phyloP scores from a whole-genome alignment of 495 filamentous ascomycete genomes.

The Oidiodendron maius region DNA sequence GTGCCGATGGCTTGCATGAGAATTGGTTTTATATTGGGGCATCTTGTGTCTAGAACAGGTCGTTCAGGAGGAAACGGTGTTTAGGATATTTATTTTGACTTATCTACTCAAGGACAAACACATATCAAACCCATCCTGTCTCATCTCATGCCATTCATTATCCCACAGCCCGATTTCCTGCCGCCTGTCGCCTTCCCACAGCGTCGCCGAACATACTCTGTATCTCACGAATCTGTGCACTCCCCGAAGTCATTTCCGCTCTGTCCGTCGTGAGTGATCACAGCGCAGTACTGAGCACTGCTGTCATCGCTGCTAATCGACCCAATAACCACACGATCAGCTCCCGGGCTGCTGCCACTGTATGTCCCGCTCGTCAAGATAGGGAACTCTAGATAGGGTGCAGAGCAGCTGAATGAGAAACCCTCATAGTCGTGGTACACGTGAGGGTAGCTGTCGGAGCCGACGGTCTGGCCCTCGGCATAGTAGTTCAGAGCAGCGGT shows the following conservation, averaged over 20 bases:
- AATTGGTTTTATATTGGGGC: too few relatives aligned
- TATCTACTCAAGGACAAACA: too few relatives aligned
- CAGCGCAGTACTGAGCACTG: constrained; percentile 36
- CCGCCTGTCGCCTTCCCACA: too few relatives aligned
- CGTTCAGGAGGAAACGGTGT: too few relatives aligned
- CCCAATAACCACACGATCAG: constrained; percentile 70
- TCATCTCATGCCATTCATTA: too few relatives aligned
- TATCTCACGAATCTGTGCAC: constrained; percentile 34
- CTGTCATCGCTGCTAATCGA: constrained; percentile 21
- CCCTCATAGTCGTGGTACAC: constrained; percentile 70
- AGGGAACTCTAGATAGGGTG: constrained; percentile 68
- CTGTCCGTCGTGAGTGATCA: constrained; percentile 67
- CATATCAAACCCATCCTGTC: too few relatives aligned
- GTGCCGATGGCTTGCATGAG: too few relatives aligned
- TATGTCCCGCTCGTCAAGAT: constrained; percentile 52
- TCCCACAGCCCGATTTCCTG: too few relatives aligned
- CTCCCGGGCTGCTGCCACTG: constrained; percentile 57
- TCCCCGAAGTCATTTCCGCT: constrained; percentile 59
- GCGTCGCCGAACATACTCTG: too few relatives aligned
- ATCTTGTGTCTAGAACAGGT: too few relatives aligned
- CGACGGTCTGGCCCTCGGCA: constrained; percentile 37
- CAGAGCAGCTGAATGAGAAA: constrained; percentile 52
- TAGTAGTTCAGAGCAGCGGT: constrained; percentile 43
- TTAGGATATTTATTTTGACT: too few relatives aligned
- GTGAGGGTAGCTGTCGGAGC: constrained; percentile 58